Evolutionary conservation across 768 basidiomycete genomes (phyloP).

Genomic region (Kwoniella shandongensis): DNA sequence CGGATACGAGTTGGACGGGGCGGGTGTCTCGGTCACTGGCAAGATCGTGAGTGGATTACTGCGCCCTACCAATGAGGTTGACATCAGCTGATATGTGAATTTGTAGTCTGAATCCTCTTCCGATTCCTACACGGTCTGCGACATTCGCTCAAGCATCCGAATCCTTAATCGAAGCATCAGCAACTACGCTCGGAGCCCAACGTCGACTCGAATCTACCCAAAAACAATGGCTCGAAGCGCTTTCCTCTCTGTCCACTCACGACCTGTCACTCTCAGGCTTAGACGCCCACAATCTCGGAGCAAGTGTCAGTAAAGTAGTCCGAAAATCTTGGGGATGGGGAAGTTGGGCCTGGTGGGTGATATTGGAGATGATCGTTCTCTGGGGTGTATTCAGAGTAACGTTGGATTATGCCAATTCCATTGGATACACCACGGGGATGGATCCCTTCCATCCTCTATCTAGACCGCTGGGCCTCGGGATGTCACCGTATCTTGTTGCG

Average conservation of each 20-base stretch:
- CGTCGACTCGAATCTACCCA: conserved; percentile 25
- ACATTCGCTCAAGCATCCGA: conserved; percentile 3
- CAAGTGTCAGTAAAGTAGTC: conserved; percentile 10
- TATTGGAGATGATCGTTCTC: conserved; percentile 34
- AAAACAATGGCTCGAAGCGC: conserved; percentile 33
- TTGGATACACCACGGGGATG: conserved; percentile 19
- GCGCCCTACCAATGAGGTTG: too few relatives aligned
- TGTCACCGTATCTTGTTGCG: background rate
- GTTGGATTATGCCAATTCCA: conserved; percentile 40
- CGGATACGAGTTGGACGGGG: conserved; percentile 7
- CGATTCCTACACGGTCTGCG: conserved; percentile 10
- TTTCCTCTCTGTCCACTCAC: conserved; percentile 11
- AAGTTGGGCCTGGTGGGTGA: conserved; percentile 40
- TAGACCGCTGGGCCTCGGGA: conserved; percentile 4
- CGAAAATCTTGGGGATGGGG: conserved; percentile 34
- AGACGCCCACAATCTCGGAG: background rate
- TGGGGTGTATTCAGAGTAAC: conserved; percentile 48
- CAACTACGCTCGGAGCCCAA: conserved; percentile 11
- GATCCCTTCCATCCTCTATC: conserved; percentile 30
- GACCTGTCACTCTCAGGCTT: background rate
- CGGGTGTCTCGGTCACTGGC: background rate
- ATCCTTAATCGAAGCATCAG: conserved; percentile 15
- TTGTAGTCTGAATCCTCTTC: background rate
- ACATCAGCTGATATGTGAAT: too few relatives aligned
- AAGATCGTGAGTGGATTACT: too few relatives aligned